Base-by-base conservation (phyloP, 2,329 filamentous ascomycete genomes). In the Calonectria multiphialidica region DNA sequence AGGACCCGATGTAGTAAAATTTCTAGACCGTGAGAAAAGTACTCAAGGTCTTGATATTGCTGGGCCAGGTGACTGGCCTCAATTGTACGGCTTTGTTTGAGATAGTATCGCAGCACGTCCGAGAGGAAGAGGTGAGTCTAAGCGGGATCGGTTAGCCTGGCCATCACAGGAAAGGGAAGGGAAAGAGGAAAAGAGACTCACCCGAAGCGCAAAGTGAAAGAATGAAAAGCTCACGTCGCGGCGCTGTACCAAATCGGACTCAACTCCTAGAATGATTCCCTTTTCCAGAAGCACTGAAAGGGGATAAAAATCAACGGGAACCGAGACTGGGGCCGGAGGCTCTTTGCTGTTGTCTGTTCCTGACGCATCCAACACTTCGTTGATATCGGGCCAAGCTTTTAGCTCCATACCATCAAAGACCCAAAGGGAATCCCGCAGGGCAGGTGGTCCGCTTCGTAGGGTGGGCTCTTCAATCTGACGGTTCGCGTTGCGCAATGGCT, bases 241-340 rank as follows among this genome's bases (percentile, higher is more conserved):
- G 69, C 97, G 91, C 83, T 98, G 96, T n/a, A 98, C 92, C 72
- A 98, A 87, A 78, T 98, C 97, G 0, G 96, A 93, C 81, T 99
- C 97, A 15, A 98, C 91, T 0, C 97, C 97, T 63, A 98, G 88
- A 2, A 98, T 88, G 71, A 98, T 95, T 1, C 95, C 96, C 82
- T 98, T 98, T 71, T 92, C 93, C n/a, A 98, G 86, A 5, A 98
- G 86, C 3, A 96, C 91, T 1, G 96, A 98, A 16, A 98, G 86
- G 0, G 97, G 97, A 80, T 98, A 98, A 83, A 98, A 99, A 82
- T 99, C 97, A n/a, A 98, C 88, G 0, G 93, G 90, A 68, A 98
- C 91, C 28, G 93, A 90, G 13, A 98, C 92, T 2, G 94, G 91
- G 10, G 90, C 88, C 2, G 94, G 93, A 4, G 97, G 83, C 65